Evolutionary conservation across 1,284 basidiomycete genomes (phyloP).

Genomic region (Heliocybe sulcata): DNA sequence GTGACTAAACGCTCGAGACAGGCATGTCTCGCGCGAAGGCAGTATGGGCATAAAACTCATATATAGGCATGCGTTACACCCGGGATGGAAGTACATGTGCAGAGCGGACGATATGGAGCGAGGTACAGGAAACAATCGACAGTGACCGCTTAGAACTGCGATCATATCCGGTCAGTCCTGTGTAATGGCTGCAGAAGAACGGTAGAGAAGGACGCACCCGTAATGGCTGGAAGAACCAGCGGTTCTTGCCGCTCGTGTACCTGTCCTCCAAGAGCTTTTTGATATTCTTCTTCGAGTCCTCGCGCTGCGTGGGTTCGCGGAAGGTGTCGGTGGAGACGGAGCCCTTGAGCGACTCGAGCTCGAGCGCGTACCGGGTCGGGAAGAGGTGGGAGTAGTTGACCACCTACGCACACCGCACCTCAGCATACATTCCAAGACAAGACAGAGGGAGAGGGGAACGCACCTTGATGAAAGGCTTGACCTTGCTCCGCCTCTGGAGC

Average conservation of each 20-base stretch:
- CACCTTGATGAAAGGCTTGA: slow-evolving; percentile 99
- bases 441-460: slow-evolving; percentile 18
- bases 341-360: slow-evolving; percentile 90
- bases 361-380: slow-evolving; percentile 94
- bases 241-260: slow-evolving; percentile 88
- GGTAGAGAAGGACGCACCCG: slow-evolving; percentile 40
- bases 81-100: slow-evolving; percentile 1
- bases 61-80: background rate
- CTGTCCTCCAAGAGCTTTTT: slow-evolving; percentile 95
- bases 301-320: slow-evolving; percentile 91
- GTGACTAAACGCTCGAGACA: no score
- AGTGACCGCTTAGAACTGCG: background rate
- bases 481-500: slow-evolving; percentile 83
- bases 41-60: background rate
- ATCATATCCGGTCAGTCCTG: no score
- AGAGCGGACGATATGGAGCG: background rate
- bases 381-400: slow-evolving; percentile 97
- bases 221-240: slow-evolving; percentile 87
- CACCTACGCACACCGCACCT: slow-evolving; percentile 34
- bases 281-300: slow-evolving; percentile 91
- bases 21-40: background rate
- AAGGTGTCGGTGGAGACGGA: slow-evolving; percentile 80
- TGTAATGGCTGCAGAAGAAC: background rate
- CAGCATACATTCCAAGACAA: background rate
- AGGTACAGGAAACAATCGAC: background rate